These are phyloP conservation scores for Fusarium guadeloupense DNA, from an alignment of 2,329 filamentous ascomycete genomes.

Conservation along the genomic window DNA sequence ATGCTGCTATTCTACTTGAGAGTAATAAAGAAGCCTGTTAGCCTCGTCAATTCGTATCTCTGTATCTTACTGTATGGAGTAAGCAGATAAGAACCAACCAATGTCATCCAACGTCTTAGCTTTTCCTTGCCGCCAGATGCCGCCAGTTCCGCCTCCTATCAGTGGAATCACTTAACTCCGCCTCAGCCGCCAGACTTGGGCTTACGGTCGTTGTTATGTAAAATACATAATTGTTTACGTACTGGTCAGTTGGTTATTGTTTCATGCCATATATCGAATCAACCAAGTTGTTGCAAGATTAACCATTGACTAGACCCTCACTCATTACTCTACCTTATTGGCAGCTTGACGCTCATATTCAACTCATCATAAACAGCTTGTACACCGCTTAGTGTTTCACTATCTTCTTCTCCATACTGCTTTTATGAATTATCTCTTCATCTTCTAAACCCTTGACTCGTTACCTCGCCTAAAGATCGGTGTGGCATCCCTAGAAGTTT, in stretches of 20 bases:
- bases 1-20: no score
- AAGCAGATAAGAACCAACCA: constrained; percentile 5
- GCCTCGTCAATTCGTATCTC: no score
- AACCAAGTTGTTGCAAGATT: no score
- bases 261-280: background rate
- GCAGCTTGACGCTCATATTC: background rate
- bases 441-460: background rate
- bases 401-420: background rate
- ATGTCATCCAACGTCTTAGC: background rate
- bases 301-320: no score
- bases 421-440: no score
- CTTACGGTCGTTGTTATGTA: background rate
- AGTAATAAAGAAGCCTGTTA: no score
- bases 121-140: constrained; percentile 14
- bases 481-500: background rate
- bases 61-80: background rate
- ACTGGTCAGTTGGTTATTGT: background rate
- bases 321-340: background rate
- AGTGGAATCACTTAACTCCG: constrained; percentile 16
- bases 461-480: background rate
- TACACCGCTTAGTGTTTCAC: background rate
- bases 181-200: constrained; percentile 5
- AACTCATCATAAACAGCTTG: background rate
- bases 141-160: constrained; percentile 16
- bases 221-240: background rate